These are phyloP conservation scores for Vanderwaltozyma verrucispora DNA, from an alignment of 805 yeast species.

Conservation along the genomic window DNA sequence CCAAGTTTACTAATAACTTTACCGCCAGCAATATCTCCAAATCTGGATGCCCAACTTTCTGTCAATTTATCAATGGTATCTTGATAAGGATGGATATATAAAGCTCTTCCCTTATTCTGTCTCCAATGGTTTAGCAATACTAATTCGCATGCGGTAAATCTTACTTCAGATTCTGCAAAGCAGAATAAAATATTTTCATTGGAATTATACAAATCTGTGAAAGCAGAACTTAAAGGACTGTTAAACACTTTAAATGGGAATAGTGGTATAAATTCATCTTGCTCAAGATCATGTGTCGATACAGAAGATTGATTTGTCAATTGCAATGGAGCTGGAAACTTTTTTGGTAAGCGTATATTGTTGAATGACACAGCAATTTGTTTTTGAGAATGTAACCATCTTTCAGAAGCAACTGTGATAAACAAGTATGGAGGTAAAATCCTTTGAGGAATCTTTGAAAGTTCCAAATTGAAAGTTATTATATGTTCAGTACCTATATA, in stretches of 20 bases:
- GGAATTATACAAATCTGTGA: slow-evolving; percentile 46
- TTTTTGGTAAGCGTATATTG: slow-evolving; percentile 19
- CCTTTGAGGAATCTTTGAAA: slow-evolving; percentile 15
- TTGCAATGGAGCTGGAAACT: slow-evolving; percentile 21
- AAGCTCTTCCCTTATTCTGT: slow-evolving; percentile 54
- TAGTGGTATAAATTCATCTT: slow-evolving; percentile 36
- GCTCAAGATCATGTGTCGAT: slow-evolving; percentile 38
- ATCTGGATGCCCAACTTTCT: slow-evolving; percentile 44
- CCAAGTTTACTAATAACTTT: slow-evolving; percentile 47
- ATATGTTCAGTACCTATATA: slow-evolving; percentile 44
- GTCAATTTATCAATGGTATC: slow-evolving; percentile 39
- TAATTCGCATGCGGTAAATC: slow-evolving; percentile 59
- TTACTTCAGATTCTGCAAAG: slow-evolving; percentile 67
- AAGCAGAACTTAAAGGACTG: slow-evolving; percentile 62
- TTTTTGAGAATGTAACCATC: slow-evolving; percentile 72
- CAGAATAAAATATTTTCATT: slow-evolving; percentile 58
- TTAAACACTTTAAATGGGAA: slow-evolving; percentile 51
- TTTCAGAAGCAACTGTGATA: slow-evolving; percentile 63
- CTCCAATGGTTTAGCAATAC: slow-evolving; percentile 68
- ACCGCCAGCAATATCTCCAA: slow-evolving; percentile 43
- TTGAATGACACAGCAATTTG: slow-evolving; percentile 44
- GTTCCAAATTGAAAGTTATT: slow-evolving; percentile 51
- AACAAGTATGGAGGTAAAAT: slow-evolving; percentile 61
- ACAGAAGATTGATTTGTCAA: slow-evolving; percentile 30
- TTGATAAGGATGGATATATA: slow-evolving; percentile 61